Conservation (phyloP, 257 asterid species). For the Datura wrightii region DNA sequence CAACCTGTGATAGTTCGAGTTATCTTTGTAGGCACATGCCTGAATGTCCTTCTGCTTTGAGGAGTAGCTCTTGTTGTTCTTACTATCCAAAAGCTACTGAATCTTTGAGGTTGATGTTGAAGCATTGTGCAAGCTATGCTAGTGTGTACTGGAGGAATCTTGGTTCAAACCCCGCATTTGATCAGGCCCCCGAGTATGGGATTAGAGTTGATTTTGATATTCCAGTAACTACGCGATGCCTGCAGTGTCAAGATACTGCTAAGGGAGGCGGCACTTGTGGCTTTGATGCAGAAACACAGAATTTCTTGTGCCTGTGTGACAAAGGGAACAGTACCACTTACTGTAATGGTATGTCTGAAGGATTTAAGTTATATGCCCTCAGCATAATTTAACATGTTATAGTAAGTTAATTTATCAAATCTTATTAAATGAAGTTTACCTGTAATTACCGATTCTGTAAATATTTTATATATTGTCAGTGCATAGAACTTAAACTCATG, state of each 20-base stretch:
- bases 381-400: neutral
- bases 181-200: conserved; percentile 84
- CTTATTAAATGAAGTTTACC: neutral
- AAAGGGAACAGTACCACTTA: conserved; percentile 69
- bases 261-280: conserved; percentile 84
- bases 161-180: conserved; percentile 63
- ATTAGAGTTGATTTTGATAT: conserved; percentile 86
- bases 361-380: neutral
- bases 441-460: neutral
- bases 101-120: conserved; percentile 81
- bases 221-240: conserved; percentile 72
- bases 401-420: neutral
- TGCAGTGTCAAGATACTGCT: conserved; percentile 61
- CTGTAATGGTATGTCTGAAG: conserved; percentile 58
- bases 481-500: neutral
- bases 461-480: neutral
- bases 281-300: conserved; percentile 62
- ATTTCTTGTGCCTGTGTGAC: conserved; percentile 79
- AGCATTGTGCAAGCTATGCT: conserved; percentile 68
- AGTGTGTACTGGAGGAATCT: conserved; percentile 82
- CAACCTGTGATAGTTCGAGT: conserved; percentile 83
- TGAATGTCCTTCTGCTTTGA: conserved; percentile 55
- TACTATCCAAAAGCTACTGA: conserved; percentile 87
- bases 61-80: conserved; percentile 72
- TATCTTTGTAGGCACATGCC: conserved; percentile 85